Evolutionary conservation across 495 filamentous ascomycete species (phyloP), one percentile per base, ranked within the genome.

Genomic region (Trichoderma asperelloides): DNA sequence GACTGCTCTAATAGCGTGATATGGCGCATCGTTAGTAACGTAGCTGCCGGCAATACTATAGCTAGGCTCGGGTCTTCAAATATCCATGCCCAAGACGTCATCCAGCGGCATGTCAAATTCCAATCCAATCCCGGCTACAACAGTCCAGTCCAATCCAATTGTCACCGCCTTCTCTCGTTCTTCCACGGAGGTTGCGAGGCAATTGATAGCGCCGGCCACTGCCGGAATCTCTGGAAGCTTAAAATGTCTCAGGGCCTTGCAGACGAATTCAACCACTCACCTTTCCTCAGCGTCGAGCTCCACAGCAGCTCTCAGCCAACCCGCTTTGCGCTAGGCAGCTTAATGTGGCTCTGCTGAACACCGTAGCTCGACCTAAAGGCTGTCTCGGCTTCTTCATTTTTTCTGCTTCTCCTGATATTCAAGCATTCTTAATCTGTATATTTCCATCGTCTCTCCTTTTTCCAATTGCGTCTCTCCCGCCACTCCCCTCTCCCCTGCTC

Each of bases 281-380:
- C 2, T 13, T 1, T 30, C 25, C 0, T 28, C 55, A 23, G 51
- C 23, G 23, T 55, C 23, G 55, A 60, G 55, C 55, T 60, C 55
- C 55, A 60, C 55, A 15, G n/a, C 55, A 60, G 55, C 55, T 60
- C 21, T 8, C 8, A 30, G 27, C 55, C 55, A 60, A 60, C 55
- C 55, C 27, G 55, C 55, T 30, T 60, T 30, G 55, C 55, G 18
- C 47, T 51, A 51, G 12, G 33, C 33, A 37, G 33, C 33, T n/a
- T 55, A 55, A 55, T 55, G 55, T 30, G 55, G 55, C 23, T 60
- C 55, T 60, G 55, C 55, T 60, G 55, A 60, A 60, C 55, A 60
- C 55, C 55, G 55, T 60, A 27, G 55, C 55, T 25, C 55, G 25
- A 60, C 55, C 23, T 3, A 47, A 47, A n/a, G n/a, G 43, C 43